These are phyloP conservation scores for Calonectria fujianensis DNA, from an alignment of 2,329 filamentous ascomycete species.

Conservation along the genomic window DNA sequence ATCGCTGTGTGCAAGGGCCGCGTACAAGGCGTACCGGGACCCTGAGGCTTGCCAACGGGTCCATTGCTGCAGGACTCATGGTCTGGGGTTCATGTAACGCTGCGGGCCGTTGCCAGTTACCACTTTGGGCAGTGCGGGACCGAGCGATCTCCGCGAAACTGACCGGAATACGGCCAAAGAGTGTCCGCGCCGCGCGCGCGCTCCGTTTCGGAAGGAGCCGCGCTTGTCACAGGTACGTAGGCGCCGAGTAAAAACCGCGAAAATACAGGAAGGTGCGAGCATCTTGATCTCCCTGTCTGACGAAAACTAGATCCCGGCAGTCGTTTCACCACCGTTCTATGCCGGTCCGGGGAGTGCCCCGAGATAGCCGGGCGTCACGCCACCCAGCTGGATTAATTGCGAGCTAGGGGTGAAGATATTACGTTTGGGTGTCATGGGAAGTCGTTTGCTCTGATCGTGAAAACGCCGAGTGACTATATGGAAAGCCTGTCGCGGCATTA, in stretches of 20 bases:
- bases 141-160: slow-evolving; percentile 29
- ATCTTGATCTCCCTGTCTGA: slow-evolving; percentile 7
- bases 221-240: slow-evolving; percentile 17
- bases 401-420: slow-evolving; percentile 10
- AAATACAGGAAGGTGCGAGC: slow-evolving; percentile 6
- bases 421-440: not conserved
- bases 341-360: slow-evolving; percentile 13
- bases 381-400: slow-evolving; percentile 14
- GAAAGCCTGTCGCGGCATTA: slow-evolving; percentile 3
- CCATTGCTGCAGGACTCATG: slow-evolving; percentile 7
- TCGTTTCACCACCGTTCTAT: slow-evolving; percentile 21
- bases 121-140: slow-evolving; percentile 33
- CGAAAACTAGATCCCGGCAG: slow-evolving; percentile 30
- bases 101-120: slow-evolving; percentile 26
- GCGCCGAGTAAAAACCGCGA: slow-evolving; percentile 29
- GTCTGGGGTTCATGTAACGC: slow-evolving; percentile 20
- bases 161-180: slow-evolving; percentile 22
- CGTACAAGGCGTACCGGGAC: not conserved
- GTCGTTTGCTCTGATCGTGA: not conserved
- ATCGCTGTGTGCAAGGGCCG: slow-evolving; percentile 14
- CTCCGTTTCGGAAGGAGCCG: slow-evolving; percentile 23
- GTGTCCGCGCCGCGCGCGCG: slow-evolving; percentile 19
- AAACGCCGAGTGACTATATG: slow-evolving; percentile 14
- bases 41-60: slow-evolving; percentile 23
- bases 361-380: slow-evolving; percentile 24